Evolutionary conservation across 495 filamentous ascomycete species (phyloP).

Genomic region (Annulohypoxylon moriforme): DNA sequence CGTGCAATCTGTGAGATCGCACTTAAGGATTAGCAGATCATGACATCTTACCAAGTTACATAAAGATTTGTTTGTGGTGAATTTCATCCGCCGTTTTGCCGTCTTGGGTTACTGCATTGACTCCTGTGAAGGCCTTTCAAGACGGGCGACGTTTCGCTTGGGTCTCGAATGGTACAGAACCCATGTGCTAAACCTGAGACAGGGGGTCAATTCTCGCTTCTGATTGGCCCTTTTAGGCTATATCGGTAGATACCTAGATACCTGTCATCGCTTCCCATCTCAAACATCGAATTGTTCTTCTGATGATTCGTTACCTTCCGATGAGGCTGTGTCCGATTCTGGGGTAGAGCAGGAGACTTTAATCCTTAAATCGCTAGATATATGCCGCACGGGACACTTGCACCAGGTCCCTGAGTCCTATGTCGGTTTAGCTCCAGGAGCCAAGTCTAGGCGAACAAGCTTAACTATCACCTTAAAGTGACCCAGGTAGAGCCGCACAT

Average conservation of each 20-base stretch:
- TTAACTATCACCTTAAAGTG: constrained; percentile 16
- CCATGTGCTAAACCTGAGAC: constrained; percentile 19
- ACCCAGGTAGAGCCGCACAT: constrained; percentile 17
- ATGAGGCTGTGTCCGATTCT: constrained; percentile 11
- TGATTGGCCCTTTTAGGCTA: constrained; percentile 25
- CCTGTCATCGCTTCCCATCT: constrained; percentile 24
- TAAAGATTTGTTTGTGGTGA: not conserved
- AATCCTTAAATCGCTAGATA: constrained; percentile 7
- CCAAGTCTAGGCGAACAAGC: constrained; percentile 11
- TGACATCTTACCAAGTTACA: constrained; percentile 12
- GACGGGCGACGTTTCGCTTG: constrained; percentile 41
- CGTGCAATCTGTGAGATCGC: not conserved
- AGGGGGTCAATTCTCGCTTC: not conserved
- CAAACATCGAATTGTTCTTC: constrained; percentile 26
- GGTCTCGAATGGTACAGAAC: constrained; percentile 35
- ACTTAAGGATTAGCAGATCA: constrained; percentile 12
- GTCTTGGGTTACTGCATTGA: constrained; percentile 22
- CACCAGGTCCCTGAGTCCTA: constrained; percentile 17
- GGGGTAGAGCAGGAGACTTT: constrained; percentile 15
- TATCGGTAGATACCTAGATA: constrained; percentile 7
- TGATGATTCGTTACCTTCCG: constrained; percentile 12
- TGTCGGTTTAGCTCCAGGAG: constrained; percentile 25
- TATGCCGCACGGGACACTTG: not conserved
- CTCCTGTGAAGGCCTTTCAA: constrained; percentile 29
- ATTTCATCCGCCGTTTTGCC: constrained; percentile 9